These are phyloP conservation scores for Bondarzewia mesenterica DNA, from an alignment of 1,284 basidiomycete species.

Conservation along the genomic window DNA sequence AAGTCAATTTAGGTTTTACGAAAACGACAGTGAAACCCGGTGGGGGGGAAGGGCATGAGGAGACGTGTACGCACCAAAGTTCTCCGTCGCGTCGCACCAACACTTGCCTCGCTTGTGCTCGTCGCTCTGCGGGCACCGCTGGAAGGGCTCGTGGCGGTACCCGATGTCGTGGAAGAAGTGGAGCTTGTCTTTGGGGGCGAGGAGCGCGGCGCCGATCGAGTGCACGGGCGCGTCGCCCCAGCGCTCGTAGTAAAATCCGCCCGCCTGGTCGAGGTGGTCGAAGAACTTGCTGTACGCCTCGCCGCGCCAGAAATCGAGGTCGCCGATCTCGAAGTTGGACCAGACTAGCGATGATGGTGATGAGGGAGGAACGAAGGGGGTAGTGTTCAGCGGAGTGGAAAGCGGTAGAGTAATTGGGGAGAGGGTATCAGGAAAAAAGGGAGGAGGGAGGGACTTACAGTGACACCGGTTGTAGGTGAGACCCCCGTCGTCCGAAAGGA, in stretches of 20 bases:
- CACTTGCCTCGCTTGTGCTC: conserved; percentile 55
- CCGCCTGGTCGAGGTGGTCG: conserved; percentile 72
- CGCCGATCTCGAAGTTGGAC: conserved; percentile 89
- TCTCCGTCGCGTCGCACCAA: conserved; percentile 55
- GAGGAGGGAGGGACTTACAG: conserved; percentile 43
- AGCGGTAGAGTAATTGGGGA: not conserved
- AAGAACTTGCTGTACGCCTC: conserved; percentile 85
- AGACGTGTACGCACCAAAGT: conserved; percentile 43
- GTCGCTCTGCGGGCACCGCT: conserved; percentile 65
- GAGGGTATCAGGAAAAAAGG: not conserved
- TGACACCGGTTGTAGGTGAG: conserved; percentile 82
- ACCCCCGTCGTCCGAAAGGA: conserved; percentile 78
- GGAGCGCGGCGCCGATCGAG: conserved; percentile 78
- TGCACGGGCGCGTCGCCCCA: conserved; percentile 94
- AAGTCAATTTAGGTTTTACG: conserved; percentile 1
- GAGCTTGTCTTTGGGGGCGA: conserved; percentile 74
- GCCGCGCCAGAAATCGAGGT: conserved; percentile 76
- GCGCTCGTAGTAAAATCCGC: conserved; percentile 92
- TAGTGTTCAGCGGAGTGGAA: too few relatives aligned
- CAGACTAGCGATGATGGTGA: conserved; percentile 55
- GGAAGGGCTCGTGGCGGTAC: conserved; percentile 74
- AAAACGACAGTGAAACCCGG: not conserved
- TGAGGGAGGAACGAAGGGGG: not conserved
- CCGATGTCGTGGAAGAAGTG: conserved; percentile 68
- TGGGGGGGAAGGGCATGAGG: not conserved